These are phyloP conservation scores for Melampsora occidentalis DNA, from an alignment of 1,284 basidiomycete species.

Conservation along the genomic window DNA sequence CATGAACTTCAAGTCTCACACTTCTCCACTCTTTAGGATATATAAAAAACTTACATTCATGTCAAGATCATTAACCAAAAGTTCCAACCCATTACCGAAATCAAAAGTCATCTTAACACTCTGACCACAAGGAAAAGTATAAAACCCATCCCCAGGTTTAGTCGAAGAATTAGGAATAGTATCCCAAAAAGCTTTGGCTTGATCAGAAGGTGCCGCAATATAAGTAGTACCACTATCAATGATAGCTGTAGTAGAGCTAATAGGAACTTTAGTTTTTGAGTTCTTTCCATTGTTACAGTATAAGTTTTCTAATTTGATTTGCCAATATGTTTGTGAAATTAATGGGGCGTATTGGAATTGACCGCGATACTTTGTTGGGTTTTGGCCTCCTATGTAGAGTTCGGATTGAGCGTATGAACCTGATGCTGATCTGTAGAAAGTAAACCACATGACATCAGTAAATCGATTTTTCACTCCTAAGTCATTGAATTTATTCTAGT, in stretches of 20 bases:
- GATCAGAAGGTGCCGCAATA: slow-evolving; percentile 37
- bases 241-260: slow-evolving; percentile 23
- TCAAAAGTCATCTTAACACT: slow-evolving; percentile 35
- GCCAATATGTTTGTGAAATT: slow-evolving; percentile 37
- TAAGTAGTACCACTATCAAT: slow-evolving; percentile 41
- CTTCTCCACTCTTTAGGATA: background rate
- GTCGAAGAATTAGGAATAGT: slow-evolving; percentile 33
- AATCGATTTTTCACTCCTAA: background rate
- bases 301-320: slow-evolving; percentile 26
- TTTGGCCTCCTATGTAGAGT: slow-evolving; percentile 38
- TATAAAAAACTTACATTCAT: slow-evolving; percentile 25
- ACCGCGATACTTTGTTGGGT: slow-evolving; percentile 20
- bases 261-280: slow-evolving; percentile 13
- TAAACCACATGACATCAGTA: background rate
- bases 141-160: slow-evolving; percentile 36
- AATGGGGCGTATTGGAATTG: slow-evolving; percentile 37
- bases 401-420: slow-evolving; percentile 32
- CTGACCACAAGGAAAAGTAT: slow-evolving; percentile 42
- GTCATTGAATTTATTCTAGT: background rate
- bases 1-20: background rate
- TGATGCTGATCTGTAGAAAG: slow-evolving; percentile 11
- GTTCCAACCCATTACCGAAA: slow-evolving; percentile 38
- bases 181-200: slow-evolving; percentile 40
- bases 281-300: slow-evolving; percentile 33
- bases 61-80: slow-evolving; percentile 29